Conservation (phyloP, 169 alveolate genomes). For the Plasmodium malariae region DNA sequence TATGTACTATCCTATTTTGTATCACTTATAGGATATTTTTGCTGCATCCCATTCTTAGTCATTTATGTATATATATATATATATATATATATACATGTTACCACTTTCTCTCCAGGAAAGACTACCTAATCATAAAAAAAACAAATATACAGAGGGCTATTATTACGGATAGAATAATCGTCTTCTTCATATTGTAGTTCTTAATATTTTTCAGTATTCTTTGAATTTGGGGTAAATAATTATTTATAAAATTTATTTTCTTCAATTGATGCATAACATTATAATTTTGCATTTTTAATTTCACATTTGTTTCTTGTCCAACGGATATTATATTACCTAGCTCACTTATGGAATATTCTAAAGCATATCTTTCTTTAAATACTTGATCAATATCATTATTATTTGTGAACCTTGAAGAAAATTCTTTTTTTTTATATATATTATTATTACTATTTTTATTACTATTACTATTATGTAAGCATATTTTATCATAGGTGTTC, state of each 20-base stretch:
- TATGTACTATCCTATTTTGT: too few species aligned
- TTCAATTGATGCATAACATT: constrained; percentile 44
- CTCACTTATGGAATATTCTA: constrained; percentile 52
- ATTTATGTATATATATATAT: background rate
- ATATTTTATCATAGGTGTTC: constrained; percentile 36
- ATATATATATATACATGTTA: constrained; percentile 6
- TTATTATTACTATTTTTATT: background rate
- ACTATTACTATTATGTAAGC: constrained; percentile 7
- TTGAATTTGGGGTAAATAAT: constrained; percentile 54
- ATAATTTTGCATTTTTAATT: constrained; percentile 45
- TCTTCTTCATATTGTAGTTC: constrained; percentile 25
- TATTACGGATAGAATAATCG: constrained; percentile 18
- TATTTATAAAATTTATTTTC: constrained; percentile 26
- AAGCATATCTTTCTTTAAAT: constrained; percentile 59
- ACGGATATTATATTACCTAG: constrained; percentile 44
- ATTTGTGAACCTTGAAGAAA: background rate
- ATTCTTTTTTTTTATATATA: constrained; percentile 1
- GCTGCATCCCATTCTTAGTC: too few species aligned
- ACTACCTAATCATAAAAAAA: constrained; percentile 55
- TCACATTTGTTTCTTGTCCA: constrained; percentile 32
- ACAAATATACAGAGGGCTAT: constrained; percentile 51
- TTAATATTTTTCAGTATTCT: constrained; percentile 63
- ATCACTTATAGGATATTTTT: too few species aligned
- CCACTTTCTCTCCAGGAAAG: background rate
- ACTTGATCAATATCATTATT: constrained; percentile 48